Percentiles rank a stretch among this genome's conserved stretches.
Evolutionary conservation across 169 alveolate genomes (phyloP).

Genomic region (Cryptosporidium parvum): DNA sequence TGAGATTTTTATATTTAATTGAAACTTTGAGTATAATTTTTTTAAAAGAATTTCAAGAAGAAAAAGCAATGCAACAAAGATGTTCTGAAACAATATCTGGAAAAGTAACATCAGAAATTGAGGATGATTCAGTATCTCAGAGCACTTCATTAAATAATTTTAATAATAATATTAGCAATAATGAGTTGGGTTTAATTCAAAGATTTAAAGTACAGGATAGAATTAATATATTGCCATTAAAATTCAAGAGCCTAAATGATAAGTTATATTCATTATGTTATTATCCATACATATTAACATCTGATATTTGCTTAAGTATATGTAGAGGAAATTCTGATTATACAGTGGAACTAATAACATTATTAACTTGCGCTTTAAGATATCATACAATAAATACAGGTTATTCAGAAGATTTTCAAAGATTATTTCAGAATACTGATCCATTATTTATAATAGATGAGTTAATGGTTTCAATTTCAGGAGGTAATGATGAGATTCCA

Average conservation of each 20-base stretch:
- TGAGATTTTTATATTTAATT: conserved; percentile 10
- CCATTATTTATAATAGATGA: conserved; percentile 66
- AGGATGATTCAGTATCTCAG: background rate
- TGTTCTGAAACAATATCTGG: background rate
- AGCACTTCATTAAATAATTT: background rate
- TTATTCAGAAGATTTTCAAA: background rate
- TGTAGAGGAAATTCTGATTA: conserved; percentile 68
- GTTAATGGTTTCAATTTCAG: conserved; percentile 38
- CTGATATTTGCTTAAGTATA: conserved; percentile 68
- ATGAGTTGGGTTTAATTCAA: conserved; percentile 22
- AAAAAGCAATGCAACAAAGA: background rate
- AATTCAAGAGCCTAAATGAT: conserved; percentile 31
- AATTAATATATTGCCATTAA: conserved; percentile 48
- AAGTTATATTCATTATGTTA: conserved; percentile 24
- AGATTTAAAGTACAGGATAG: conserved; percentile 38
- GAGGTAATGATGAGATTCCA: conserved; percentile 54
- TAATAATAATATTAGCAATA: background rate
- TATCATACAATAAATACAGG: conserved; percentile 9
- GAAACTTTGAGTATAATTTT: conserved; percentile 41
- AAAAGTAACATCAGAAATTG: background rate
- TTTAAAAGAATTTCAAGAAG: conserved; percentile 30
- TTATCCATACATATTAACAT: conserved; percentile 65
- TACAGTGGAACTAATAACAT: conserved; percentile 42
- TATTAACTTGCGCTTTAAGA: conserved; percentile 38
- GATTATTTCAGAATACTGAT: conserved; percentile 14